Evolutionary conservation across 2,329 filamentous ascomycete genomes (phyloP), one percentile per base, ranked within the genome.

Genomic region (Fusarium praegraminearum): DNA sequence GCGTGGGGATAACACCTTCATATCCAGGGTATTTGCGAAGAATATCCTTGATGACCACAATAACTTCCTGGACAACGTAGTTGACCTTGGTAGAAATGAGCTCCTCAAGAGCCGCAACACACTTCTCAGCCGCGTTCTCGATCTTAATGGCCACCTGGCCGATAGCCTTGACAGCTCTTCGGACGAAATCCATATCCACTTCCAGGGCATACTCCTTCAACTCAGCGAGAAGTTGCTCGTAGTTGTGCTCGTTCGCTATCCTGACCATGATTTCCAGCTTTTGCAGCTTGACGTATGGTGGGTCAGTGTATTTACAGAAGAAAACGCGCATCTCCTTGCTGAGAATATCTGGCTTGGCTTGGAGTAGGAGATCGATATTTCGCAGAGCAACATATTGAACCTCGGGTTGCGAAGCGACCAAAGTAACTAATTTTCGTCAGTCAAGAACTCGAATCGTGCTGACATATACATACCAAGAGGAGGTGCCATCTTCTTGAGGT

Each of bases 291-390:
- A 99, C 90, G 78, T 99, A 99, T 24, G 94, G 94, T 3, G 96
- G 95, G 74, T 99, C 96, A 78, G 98, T 98, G 84, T 99, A 99
- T 83, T 99, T 99, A 90, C 96, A 99, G 83, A 99, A 99, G 83
- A 99, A 99, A 11, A 99, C 96, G 45, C 96, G 90, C 76, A 99
- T 89, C 80, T 99, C 96, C 80, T 98, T 98, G 85, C 93, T 97
- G 12, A 99, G 86, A 58, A 99, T 98, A 73, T 97, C 94, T 13
- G 96, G 94, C 80, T 98, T 95, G 73, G 97, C 96, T 80, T 99
- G 96, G 28, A 99, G 86, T 8, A 99, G 86, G 35, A 99, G 88
- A 74, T 99, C 96, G 76, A 99, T 99, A 79, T 99, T 99, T 69
- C 95, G 87, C 51, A 99, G 83, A 16, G 96, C 96, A 58, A 99